Conservation (phyloP, 2,329 filamentous ascomycete genomes). For the Mycosphaerelloides madeirae region DNA sequence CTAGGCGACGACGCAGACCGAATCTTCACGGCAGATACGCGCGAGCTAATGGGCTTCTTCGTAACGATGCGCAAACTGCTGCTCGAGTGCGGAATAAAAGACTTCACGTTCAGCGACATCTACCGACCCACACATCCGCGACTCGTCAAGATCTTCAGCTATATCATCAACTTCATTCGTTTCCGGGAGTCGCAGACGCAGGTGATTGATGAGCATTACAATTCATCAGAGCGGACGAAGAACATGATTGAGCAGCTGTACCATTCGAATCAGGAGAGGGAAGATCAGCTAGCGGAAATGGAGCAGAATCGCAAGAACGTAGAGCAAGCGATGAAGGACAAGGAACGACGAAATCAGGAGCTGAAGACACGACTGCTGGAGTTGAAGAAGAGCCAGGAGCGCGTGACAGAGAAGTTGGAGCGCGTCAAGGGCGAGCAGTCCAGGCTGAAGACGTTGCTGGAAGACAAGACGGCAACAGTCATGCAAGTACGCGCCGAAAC, state of each 20-base stretch:
- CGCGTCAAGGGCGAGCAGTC: conserved; percentile 75
- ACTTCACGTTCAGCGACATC: conserved; percentile 89
- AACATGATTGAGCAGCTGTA: conserved; percentile 81
- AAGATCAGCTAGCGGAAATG: conserved; percentile 74
- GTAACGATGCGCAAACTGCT: conserved; percentile 74
- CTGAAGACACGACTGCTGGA: conserved; percentile 78
- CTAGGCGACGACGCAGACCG: conserved; percentile 75
- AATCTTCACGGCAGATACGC: conserved; percentile 77
- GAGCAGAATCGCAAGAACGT: conserved; percentile 72
- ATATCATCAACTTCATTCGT: conserved; percentile 97
- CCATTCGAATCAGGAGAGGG: conserved; percentile 80
- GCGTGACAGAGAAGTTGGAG: conserved; percentile 75
- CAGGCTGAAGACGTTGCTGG: conserved; percentile 65
- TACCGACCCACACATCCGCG: conserved; percentile 87
- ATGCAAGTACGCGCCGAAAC: conserved; percentile 76
- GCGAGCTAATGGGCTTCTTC: conserved; percentile 95
- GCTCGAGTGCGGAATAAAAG: conserved; percentile 79
- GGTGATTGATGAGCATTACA: conserved; percentile 89
- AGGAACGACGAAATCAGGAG: conserved; percentile 79
- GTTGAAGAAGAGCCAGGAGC: conserved; percentile 74
- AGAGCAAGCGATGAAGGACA: conserved; percentile 76
- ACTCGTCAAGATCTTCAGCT: conserved; percentile 91
- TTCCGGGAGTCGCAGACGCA: conserved; percentile 89
- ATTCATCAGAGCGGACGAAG: conserved; percentile 82
- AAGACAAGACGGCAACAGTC: conserved; percentile 66